A percentile compares a stretch with the other conserved stretches of the same genome.
Conservation (phyloP, 768 basidiomycete species). For the Boletus sp. region DNA sequence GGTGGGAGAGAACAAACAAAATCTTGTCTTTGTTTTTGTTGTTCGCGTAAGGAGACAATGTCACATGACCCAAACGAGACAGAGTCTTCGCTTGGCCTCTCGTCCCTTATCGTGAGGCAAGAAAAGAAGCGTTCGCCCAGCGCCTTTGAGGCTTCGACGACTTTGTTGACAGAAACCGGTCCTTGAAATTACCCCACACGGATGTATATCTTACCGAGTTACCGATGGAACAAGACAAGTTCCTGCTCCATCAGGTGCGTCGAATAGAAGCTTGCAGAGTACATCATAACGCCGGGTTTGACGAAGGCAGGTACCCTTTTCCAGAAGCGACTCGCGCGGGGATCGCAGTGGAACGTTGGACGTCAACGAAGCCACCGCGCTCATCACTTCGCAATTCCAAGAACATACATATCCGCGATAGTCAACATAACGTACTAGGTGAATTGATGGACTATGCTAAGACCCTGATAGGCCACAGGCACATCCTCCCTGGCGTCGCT, state of each 20-base stretch:
- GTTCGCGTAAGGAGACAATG: neutral
- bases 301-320: slow-evolving; percentile 80
- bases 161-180: neutral
- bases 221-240: slow-evolving; percentile 39
- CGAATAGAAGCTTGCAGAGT: neutral
- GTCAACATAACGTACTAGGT: slow-evolving; percentile 76
- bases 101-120: slow-evolving; percentile 12
- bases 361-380: slow-evolving; percentile 79
- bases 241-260: slow-evolving; percentile 66
- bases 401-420: slow-evolving; percentile 90
- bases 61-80: slow-evolving; percentile 10
- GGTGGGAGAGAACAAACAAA: neutral
- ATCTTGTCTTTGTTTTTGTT: neutral
- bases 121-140: neutral
- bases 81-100: neutral
- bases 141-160: neutral
- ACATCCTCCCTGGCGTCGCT: slow-evolving; percentile 74
- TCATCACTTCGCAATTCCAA: slow-evolving; percentile 90
- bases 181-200: neutral
- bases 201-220: neutral
- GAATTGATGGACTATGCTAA: slow-evolving; percentile 77
- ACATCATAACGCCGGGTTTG: neutral
- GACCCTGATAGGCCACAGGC: too few relatives aligned
- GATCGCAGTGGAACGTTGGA: slow-evolving; percentile 76
- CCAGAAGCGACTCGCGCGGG: slow-evolving; percentile 94